Conservation (phyloP, 805 yeast genomes). For the Naumovozyma castellii region DNA sequence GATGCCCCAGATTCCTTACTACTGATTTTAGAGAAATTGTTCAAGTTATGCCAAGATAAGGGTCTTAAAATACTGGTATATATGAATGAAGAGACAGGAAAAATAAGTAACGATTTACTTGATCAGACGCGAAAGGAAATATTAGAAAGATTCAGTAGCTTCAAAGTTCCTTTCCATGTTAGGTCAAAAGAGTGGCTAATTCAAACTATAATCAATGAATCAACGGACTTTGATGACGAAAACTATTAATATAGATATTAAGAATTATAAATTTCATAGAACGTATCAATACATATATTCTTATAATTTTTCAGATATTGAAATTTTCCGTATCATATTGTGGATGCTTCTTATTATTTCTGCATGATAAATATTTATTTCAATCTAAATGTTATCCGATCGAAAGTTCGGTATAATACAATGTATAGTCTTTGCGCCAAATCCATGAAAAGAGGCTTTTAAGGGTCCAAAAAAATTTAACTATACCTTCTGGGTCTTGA, state of each 20-base stretch:
- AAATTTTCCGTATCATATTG: too few relatives aligned
- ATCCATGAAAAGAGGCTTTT: too few relatives aligned
- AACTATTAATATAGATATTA: background rate
- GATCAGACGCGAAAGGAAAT: slow-evolving; percentile 6
- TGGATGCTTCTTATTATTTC: too few relatives aligned
- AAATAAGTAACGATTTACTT: slow-evolving; percentile 4
- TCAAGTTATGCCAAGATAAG: background rate
- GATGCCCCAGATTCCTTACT: background rate
- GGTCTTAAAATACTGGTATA: slow-evolving; percentile 11
- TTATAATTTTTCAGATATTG: too few relatives aligned
- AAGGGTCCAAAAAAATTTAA: too few relatives aligned
- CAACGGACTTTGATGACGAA: slow-evolving; percentile 5
- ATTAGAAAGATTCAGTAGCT: background rate
- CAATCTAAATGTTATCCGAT: too few relatives aligned
- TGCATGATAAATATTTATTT: too few relatives aligned
- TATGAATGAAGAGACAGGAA: slow-evolving; percentile 11
- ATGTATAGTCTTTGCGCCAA: too few relatives aligned
- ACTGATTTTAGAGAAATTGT: background rate
- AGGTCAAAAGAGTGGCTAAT: slow-evolving; percentile 29
- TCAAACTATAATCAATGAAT: slow-evolving; percentile 25
- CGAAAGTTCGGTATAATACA: too few relatives aligned
- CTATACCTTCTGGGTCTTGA: too few relatives aligned
- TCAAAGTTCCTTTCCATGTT: slow-evolving; percentile 8
- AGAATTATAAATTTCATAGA: background rate
- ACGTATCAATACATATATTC: slow-evolving; percentile 1